These are phyloP conservation scores for Flammula alnicola DNA, from an alignment of 1,284 basidiomycete species.

Conservation along the genomic window DNA sequence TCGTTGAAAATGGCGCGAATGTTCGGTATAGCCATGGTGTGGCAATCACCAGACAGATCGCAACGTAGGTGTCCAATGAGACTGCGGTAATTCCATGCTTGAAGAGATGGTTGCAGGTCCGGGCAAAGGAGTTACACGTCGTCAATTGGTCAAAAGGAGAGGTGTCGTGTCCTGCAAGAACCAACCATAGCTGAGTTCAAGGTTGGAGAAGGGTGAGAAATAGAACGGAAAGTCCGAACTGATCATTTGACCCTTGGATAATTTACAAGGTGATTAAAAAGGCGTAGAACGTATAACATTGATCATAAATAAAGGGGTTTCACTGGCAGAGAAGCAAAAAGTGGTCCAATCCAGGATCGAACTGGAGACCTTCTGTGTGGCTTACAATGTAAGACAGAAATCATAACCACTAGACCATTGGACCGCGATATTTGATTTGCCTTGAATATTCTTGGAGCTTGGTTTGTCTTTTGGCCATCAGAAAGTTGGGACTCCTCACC, in stretches of 20 bases:
- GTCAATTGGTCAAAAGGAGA: constrained; percentile 2
- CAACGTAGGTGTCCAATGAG: constrained; percentile 31
- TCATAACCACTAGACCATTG: constrained; percentile 46
- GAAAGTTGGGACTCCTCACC: too few species aligned
- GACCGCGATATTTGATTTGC: constrained; percentile 43
- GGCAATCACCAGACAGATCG: constrained; percentile 34
- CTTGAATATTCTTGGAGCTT: not conserved
- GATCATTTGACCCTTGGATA: too few species aligned
- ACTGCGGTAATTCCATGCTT: constrained; percentile 23
- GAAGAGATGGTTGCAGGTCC: not conserved
- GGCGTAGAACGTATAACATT: too few species aligned
- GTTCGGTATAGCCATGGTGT: constrained; percentile 42
- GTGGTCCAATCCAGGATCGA: constrained; percentile 64
- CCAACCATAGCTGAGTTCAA: not conserved
- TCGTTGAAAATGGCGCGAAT: constrained; percentile 27
- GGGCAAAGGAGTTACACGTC: constrained; percentile 15
- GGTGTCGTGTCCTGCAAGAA: constrained; percentile 14
- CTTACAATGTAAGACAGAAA: constrained; percentile 56
- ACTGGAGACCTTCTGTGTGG: constrained; percentile 65
- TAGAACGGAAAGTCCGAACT: not conserved
- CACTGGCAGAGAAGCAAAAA: too few species aligned
- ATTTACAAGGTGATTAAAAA: too few species aligned
- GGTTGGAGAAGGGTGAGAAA: not conserved
- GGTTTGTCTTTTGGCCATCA: too few species aligned
- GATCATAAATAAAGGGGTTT: not conserved